Evolutionary conservation across 2,329 filamentous ascomycete genomes (phyloP).

Genomic region (Clonostachys solani): DNA sequence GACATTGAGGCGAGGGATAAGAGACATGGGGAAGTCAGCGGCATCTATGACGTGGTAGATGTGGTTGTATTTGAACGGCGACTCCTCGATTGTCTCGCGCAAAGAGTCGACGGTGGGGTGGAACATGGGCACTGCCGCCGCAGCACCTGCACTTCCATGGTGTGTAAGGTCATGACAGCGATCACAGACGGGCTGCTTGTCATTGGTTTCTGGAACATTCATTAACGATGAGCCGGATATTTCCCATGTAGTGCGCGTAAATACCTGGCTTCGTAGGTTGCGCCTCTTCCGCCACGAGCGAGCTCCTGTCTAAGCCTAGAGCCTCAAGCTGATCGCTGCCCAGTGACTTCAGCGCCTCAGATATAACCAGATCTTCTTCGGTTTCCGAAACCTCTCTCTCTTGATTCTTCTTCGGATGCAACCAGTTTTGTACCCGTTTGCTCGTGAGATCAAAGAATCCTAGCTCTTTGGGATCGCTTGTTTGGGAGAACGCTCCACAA

Average conservation of each 20-base stretch:
- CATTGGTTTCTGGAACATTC: not conserved
- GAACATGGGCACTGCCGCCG: constrained; percentile 54
- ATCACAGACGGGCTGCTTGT: constrained; percentile 67
- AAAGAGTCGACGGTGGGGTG: constrained; percentile 81
- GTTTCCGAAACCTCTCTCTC: constrained; percentile 2
- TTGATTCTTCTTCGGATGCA: constrained; percentile 12
- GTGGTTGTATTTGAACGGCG: constrained; percentile 86
- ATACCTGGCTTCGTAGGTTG: constrained; percentile 2
- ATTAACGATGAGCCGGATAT: too few species aligned
- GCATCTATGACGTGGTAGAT: constrained; percentile 95
- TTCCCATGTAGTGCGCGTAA: too few species aligned
- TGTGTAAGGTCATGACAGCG: constrained; percentile 81
- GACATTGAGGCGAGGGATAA: constrained; percentile 72
- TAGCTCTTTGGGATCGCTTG: constrained; percentile 39
- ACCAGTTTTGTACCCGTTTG: constrained; percentile 45
- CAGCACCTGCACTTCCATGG: constrained; percentile 56
- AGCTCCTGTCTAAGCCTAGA: constrained; percentile 38
- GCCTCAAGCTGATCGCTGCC: constrained; percentile 33
- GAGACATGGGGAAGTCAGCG: constrained; percentile 92
- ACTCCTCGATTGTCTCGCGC: constrained; percentile 79
- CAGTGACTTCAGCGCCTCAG: constrained; percentile 36
- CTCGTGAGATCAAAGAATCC: constrained; percentile 52
- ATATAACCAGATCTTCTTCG: constrained; percentile 41
- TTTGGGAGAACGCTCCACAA: constrained; percentile 63
- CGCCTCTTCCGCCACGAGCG: constrained; percentile 22